Evolutionary conservation across 345 rosid species (phyloP).

Genomic region (Nephelium lappaceum): DNA sequence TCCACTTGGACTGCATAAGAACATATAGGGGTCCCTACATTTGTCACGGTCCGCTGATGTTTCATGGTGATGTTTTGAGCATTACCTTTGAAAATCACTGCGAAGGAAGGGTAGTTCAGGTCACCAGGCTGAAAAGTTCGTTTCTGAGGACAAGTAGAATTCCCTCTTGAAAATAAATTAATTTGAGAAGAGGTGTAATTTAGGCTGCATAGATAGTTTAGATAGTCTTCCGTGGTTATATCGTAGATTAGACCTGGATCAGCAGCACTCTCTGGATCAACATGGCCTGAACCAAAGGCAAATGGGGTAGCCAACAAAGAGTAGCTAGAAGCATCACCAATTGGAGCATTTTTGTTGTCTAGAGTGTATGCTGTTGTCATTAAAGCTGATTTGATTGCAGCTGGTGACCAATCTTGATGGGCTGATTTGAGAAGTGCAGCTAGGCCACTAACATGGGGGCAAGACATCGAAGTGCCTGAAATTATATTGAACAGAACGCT

Average conservation of each 20-base stretch:
- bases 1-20: slow-evolving; percentile 38
- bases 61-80: slow-evolving; percentile 20
- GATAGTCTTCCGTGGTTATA: slow-evolving; percentile 39
- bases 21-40: slow-evolving; percentile 38
- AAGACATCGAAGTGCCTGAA: slow-evolving; percentile 92
- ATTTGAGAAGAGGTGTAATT: slow-evolving; percentile 43
- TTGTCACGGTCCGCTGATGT: slow-evolving; percentile 46
- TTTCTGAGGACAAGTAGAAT: slow-evolving; percentile 33
- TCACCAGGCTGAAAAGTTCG: slow-evolving; percentile 34
- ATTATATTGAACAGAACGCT: slow-evolving; percentile 60
- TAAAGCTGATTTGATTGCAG: slow-evolving; percentile 83
- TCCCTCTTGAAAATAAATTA: slow-evolving; percentile 24
- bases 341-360: slow-evolving; percentile 49
- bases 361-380: slow-evolving; percentile 74
- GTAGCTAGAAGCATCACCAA: slow-evolving; percentile 19
- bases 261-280: slow-evolving; percentile 53
- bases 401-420: slow-evolving; percentile 77
- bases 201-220: slow-evolving; percentile 53
- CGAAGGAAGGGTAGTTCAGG: slow-evolving; percentile 67
- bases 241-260: slow-evolving; percentile 61
- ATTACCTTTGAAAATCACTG: slow-evolving; percentile 34
- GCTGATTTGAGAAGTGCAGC: slow-evolving; percentile 70
- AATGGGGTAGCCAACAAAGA: slow-evolving; percentile 44
- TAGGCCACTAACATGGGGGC: slow-evolving; percentile 81
- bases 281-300: slow-evolving; percentile 57